Evolutionary conservation across 768 basidiomycete genomes (phyloP).

Genomic region (Chalciporus sphaerocephalus): DNA sequence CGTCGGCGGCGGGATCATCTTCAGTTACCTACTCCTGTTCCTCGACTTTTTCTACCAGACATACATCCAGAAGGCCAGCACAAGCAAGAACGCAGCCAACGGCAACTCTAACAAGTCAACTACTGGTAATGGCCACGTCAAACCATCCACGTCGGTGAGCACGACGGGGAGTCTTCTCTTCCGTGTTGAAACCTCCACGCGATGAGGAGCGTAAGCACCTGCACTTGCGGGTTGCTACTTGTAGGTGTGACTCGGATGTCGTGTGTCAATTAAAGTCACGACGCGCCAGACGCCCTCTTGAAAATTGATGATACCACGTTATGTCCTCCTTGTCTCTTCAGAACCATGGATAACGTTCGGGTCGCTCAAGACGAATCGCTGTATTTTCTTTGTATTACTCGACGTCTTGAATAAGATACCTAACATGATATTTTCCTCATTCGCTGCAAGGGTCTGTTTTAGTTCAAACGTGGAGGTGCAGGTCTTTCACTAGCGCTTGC

Average conservation of each 20-base stretch:
- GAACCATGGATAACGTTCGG: too few relatives aligned
- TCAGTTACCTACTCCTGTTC: conserved; percentile 20
- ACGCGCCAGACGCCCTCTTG: not conserved
- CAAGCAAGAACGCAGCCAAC: not conserved
- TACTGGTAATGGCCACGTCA: not conserved
- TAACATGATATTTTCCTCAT: not conserved
- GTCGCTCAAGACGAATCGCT: not conserved
- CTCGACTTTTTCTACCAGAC: conserved; percentile 22
- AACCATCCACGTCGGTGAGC: not conserved
- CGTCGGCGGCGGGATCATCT: conserved; percentile 9
- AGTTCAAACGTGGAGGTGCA: not conserved
- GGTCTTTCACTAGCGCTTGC: too few relatives aligned
- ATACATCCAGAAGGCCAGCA: conserved; percentile 6
- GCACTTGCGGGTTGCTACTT: not conserved
- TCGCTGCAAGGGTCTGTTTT: not conserved
- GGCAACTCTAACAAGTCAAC: not conserved
- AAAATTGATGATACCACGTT: not conserved
- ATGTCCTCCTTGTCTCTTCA: not conserved
- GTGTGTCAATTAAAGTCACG: not conserved
- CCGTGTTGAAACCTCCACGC: conserved; percentile 6
- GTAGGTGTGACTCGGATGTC: not conserved
- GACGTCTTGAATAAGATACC: not conserved
- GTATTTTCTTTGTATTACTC: not conserved
- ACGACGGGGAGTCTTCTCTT: conserved; percentile 8
- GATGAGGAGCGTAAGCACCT: not conserved